Evolutionary conservation across 225 moss, liverwort and hornwort species (phyloP).

Genomic region (Thuidium tamariscinum): DNA sequence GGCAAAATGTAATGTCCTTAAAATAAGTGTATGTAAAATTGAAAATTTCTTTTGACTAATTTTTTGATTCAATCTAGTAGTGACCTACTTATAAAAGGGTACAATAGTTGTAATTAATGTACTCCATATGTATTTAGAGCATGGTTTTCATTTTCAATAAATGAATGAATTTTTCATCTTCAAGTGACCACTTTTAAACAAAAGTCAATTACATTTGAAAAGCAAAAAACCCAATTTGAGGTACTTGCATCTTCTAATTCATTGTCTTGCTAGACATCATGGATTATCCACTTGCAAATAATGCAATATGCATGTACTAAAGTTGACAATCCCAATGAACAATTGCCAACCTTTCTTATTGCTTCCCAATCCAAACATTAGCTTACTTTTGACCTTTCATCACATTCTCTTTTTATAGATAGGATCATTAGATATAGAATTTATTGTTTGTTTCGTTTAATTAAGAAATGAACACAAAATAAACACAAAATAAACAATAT

Average conservation of each 20-base stretch:
- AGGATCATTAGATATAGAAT: fast-evolving
- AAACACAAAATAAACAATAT: not conserved
- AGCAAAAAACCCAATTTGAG: not conserved
- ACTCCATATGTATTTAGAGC: too few species aligned
- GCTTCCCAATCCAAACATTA: fast-evolving
- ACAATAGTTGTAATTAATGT: not conserved
- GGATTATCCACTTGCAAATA: fast-evolving
- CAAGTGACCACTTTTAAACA: not conserved
- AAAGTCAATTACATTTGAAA: not conserved
- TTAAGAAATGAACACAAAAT: not conserved
- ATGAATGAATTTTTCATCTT: fast-evolving
- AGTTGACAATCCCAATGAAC: not conserved
- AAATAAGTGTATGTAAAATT: not conserved
- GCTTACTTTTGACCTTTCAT: not conserved
- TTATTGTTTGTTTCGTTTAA: fast-evolving
- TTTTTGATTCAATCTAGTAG: not conserved
- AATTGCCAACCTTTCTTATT: fast-evolving
- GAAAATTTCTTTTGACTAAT: not conserved
- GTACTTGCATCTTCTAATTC: not conserved
- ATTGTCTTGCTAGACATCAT: fast-evolving
- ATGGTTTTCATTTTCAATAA: not conserved
- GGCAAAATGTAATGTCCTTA: not conserved
- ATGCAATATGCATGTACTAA: fast-evolving
- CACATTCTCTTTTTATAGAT: not conserved
- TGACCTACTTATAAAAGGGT: too few species aligned